Conservation (phyloP, 306 rosid species). For the Pyrus pyrifolia region DNA sequence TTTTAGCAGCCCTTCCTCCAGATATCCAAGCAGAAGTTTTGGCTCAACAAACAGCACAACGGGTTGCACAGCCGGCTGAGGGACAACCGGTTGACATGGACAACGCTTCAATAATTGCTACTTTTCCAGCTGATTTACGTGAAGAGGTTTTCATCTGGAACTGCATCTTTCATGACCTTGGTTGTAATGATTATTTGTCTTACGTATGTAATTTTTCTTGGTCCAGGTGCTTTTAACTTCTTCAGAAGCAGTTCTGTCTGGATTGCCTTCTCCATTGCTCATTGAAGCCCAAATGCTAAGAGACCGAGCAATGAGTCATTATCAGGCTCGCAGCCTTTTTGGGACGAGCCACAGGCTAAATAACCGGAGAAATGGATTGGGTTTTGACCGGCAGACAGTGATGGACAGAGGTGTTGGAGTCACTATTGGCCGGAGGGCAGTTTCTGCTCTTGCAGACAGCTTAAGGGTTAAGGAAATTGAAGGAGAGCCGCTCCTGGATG, state of each 20-base stretch:
- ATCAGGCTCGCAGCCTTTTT: constrained; percentile 87
- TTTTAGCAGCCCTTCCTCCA: constrained; percentile 98
- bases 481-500: constrained; percentile 85
- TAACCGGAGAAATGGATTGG: constrained; percentile 83
- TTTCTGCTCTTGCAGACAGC: constrained; percentile 56
- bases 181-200: constrained; percentile 9
- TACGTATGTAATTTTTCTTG: constrained; percentile 12
- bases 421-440: constrained; percentile 74
- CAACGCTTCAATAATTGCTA: constrained; percentile 94
- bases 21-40: constrained; percentile 95
- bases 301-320: constrained; percentile 98
- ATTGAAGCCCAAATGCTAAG: constrained; percentile 97
- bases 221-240: constrained; percentile 88
- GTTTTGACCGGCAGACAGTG: constrained; percentile 77
- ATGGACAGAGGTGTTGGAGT: constrained; percentile 98
- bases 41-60: constrained; percentile 95
- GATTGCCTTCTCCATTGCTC: constrained; percentile 83
- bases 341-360: constrained; percentile 71
- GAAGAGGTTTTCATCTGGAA: constrained; percentile 70
- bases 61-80: constrained; percentile 88
- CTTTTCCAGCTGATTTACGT: constrained; percentile 98
- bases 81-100: constrained; percentile 99
- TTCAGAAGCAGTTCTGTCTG: constrained; percentile 95
- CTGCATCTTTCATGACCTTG: constrained; percentile 8
- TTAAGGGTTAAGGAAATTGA: constrained; percentile 80